Evolutionary conservation across 2,329 filamentous ascomycete species (phyloP).

Genomic region (Pestalotiopsis sp.): DNA sequence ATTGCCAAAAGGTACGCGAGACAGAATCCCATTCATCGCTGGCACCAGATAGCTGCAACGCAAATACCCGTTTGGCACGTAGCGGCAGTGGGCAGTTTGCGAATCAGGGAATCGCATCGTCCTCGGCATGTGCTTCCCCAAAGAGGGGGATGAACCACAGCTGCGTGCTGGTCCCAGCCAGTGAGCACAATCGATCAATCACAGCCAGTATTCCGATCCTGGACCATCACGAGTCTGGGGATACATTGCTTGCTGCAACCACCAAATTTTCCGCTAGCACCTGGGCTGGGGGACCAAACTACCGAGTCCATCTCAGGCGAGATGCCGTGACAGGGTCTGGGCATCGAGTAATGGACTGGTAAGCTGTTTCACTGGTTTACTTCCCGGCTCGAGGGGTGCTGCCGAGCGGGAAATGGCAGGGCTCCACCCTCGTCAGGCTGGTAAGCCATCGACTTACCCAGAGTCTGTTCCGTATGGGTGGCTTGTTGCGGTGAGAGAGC

Average conservation of each 20-base stretch:
- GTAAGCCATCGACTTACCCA: not conserved
- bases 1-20: constrained; percentile 5
- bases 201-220: not conserved
- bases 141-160: not conserved
- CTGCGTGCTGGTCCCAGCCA: not conserved
- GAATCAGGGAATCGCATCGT: not conserved
- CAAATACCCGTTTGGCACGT: constrained; percentile 2
- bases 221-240: not conserved
- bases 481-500: constrained; percentile 6
- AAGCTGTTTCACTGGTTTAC: not conserved
- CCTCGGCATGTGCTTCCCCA: not conserved
- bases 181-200: not conserved
- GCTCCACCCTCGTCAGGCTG: not conserved
- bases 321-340: constrained; percentile 10
- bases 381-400: constrained; percentile 9
- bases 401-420: constrained; percentile 11
- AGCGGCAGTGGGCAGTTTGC: not conserved
- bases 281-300: not conserved
- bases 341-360: not conserved
- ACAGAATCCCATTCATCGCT: not conserved
- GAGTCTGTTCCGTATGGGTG: not conserved
- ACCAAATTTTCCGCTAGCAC: not conserved
- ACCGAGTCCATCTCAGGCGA: constrained; percentile 13
- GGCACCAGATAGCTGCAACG: not conserved
- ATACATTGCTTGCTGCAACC: not conserved